Evolutionary conservation across 2,329 filamentous ascomycete genomes (phyloP).

Genomic region (Botrytis fabae): DNA sequence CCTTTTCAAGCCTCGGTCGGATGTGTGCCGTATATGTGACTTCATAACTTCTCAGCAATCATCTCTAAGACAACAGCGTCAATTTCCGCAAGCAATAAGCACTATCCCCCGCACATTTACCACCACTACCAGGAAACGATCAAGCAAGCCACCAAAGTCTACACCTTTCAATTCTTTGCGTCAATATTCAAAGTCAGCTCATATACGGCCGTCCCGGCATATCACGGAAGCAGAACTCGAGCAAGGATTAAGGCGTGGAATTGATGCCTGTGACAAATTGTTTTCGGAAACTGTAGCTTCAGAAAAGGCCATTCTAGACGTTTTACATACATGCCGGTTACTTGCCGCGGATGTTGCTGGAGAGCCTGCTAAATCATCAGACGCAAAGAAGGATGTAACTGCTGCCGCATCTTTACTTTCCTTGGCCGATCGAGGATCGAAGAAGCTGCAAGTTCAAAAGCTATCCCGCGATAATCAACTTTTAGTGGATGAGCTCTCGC

Average conservation of each 20-base stretch:
- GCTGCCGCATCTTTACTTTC: slow-evolving; percentile 58
- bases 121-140: slow-evolving; percentile 27
- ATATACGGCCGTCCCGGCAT: slow-evolving; percentile 7
- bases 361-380: slow-evolving; percentile 28
- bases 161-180: not conserved
- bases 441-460: slow-evolving; percentile 28
- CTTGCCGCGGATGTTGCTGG: slow-evolving; percentile 33
- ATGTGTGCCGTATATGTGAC: slow-evolving; percentile 50
- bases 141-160: slow-evolving; percentile 11
- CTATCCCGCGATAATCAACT: slow-evolving; percentile 26
- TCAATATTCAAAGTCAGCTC: not conserved
- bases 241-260: slow-evolving; percentile 31
- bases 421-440: slow-evolving; percentile 40
- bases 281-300: slow-evolving; percentile 31
- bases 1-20: slow-evolving; percentile 37
- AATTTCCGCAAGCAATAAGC: slow-evolving; percentile 26
- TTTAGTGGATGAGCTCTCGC: slow-evolving; percentile 52
- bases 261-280: slow-evolving; percentile 30
- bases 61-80: slow-evolving; percentile 24
- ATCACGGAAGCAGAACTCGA: slow-evolving; percentile 31
- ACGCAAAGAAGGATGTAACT: slow-evolving; percentile 29
- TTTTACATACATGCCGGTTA: slow-evolving; percentile 32
- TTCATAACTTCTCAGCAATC: slow-evolving; percentile 36
- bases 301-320: slow-evolving; percentile 30
- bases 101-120: slow-evolving; percentile 30